Conservation (phyloP, 2,329 filamentous ascomycete species). For the Cordyceps cateniannulata region DNA sequence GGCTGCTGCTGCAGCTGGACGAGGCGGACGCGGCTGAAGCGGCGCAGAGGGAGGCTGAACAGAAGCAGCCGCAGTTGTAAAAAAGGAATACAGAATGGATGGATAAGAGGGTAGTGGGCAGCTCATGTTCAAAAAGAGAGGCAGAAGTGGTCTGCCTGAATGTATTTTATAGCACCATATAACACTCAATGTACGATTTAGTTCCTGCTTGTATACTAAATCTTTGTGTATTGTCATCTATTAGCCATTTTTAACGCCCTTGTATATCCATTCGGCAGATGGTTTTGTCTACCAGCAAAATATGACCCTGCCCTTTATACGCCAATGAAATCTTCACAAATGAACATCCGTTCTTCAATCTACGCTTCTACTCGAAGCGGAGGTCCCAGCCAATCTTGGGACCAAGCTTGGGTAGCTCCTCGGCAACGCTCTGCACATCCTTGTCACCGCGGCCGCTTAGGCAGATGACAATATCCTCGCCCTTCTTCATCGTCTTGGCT, state of each 20-base stretch:
- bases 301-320: background rate
- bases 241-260: background rate
- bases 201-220: background rate
- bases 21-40: constrained; percentile 19
- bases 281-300: background rate
- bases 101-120: background rate
- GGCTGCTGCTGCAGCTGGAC: constrained; percentile 28
- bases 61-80: constrained; percentile 7
- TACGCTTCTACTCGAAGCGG: constrained; percentile 44
- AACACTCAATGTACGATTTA: constrained; percentile 5
- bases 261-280: background rate
- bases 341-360: background rate
- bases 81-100: constrained; percentile 6
- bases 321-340: background rate
- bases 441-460: constrained; percentile 92
- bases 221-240: background rate
- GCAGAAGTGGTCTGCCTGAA: background rate
- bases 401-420: constrained; percentile 82
- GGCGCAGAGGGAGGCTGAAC: constrained; percentile 16
- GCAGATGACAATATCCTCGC: constrained; percentile 87
- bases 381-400: constrained; percentile 77
- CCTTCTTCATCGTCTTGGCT: constrained; percentile 86
- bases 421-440: constrained; percentile 96
- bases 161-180: constrained; percentile 10
- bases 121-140: background rate